Conservation (phyloP, 805 yeast genomes). For the Kockiozyma suomiensis region DNA sequence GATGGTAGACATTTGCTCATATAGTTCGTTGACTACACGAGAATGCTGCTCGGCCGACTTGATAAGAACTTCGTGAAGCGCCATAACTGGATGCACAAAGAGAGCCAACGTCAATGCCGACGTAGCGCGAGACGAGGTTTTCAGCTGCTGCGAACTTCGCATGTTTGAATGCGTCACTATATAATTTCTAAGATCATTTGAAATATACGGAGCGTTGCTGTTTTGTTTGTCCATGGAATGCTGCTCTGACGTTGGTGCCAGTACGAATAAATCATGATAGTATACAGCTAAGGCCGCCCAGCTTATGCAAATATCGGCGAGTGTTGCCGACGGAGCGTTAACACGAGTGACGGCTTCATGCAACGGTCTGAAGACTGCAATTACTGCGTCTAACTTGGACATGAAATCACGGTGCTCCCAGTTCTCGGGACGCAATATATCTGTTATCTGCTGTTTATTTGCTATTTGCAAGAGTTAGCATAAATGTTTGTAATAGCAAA, state of each 20-base stretch:
- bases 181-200: constrained; percentile 12
- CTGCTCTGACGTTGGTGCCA: constrained; percentile 3
- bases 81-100: constrained; percentile 31
- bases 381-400: constrained; percentile 19
- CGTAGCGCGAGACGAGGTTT: constrained; percentile 13
- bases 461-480: background rate
- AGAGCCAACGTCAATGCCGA: constrained; percentile 21
- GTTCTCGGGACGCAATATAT: constrained; percentile 19
- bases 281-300: constrained; percentile 29
- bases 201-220: constrained; percentile 1
- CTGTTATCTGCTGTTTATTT: constrained; percentile 18
- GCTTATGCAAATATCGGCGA: constrained; percentile 25
- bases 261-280: constrained; percentile 21
- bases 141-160: constrained; percentile 26
- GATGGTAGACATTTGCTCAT: constrained; percentile 19
- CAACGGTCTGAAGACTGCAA: constrained; percentile 23
- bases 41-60: constrained; percentile 27
- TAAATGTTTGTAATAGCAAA: background rate
- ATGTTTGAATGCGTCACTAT: constrained; percentile 9
- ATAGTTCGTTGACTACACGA: constrained; percentile 29
- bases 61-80: constrained; percentile 25
- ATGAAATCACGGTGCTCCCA: constrained; percentile 26
- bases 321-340: constrained; percentile 14
- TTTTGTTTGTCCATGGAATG: background rate
- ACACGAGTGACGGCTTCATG: constrained; percentile 17